Base-by-base conservation (phyloP, 495 filamentous ascomycete genomes). In the Neurospora sublineolata region DNA sequence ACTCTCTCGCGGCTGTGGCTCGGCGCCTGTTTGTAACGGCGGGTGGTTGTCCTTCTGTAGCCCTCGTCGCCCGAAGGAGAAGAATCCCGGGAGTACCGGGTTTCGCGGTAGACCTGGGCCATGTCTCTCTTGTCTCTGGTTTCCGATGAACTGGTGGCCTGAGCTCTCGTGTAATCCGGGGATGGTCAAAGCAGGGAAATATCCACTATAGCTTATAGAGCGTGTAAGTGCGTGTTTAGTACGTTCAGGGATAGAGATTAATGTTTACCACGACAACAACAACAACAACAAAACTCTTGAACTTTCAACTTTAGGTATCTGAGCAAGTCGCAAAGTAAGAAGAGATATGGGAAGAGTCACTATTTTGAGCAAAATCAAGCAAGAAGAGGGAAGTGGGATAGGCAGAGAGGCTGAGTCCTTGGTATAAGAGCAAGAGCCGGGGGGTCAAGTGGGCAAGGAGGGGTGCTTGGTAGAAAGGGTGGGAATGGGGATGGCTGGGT, bases 21-120 rank as follows among this genome's bases (percentile, higher is more conserved):
- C 18, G 80, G 76, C 12, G 76, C 74, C 64, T 86, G 86, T 68
- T 87, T 86, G 79, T 89, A 89, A 42, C 85, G 83, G 76, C 84
- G 84, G 40, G 88, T 83, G 5, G 84, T 87, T 37, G 83, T 86
- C 71, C 79, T 78, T 71, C 79, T 83, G 74, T 81, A 84, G 68
- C 78, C 79, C 33, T 86, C 84, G 42, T 87, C 85, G 72, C 81
- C 81, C 3, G 81, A 83, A 41, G 82, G 80, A 7, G 80, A 84
- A n/a, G 80, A 77, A 71, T 83, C 84, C 71, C 84, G 79, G 67
- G 76, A 75, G 76, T 84, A 84, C 72, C 82, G 81, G 77, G 82
- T 75, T 77, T 84, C 83, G 67, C 82, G 82, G 78, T 84, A 84
- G 70, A 83, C 77, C 74, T 84, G 81, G 71, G 82, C 78, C 84